Conservation (phyloP, 805 yeast species). For the Sugiyamaella lignohabitans region DNA sequence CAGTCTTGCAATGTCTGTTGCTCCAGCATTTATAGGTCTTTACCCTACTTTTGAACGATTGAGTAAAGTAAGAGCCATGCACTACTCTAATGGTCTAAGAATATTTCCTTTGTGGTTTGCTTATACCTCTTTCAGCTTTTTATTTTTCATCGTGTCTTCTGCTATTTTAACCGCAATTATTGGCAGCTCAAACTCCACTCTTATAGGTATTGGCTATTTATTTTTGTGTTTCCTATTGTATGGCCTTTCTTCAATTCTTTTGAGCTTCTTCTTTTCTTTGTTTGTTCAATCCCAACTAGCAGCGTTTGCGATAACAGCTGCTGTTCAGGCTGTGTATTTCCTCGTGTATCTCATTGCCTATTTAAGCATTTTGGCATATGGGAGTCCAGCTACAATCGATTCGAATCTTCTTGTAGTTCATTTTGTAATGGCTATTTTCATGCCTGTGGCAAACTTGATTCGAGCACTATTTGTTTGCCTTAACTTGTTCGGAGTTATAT, state of each 20-base stretch:
- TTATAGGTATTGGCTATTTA: constrained; percentile 29
- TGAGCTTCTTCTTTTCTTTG: constrained; percentile 29
- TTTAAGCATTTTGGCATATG: constrained; percentile 28
- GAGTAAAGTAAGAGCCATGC: constrained; percentile 31
- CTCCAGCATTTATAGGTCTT: constrained; percentile 31
- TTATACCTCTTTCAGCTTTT: constrained; percentile 26
- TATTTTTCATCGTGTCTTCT: constrained; percentile 22
- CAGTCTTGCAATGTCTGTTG: constrained; percentile 32
- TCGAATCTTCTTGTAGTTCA: constrained; percentile 23
- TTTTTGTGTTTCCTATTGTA: constrained; percentile 30
- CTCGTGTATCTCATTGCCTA: constrained; percentile 30
- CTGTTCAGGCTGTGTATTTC: constrained; percentile 29
- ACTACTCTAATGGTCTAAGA: constrained; percentile 34
- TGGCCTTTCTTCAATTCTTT: constrained; percentile 26
- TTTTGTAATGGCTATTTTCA: constrained; percentile 27
- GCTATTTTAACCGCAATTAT: constrained; percentile 26
- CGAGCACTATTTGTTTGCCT: constrained; percentile 29
- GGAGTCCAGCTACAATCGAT: constrained; percentile 25
- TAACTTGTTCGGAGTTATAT: constrained; percentile 31
- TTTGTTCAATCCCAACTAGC: constrained; percentile 33
- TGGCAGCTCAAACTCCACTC: constrained; percentile 21
- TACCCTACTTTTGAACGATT: constrained; percentile 34
- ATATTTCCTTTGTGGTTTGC: constrained; percentile 32
- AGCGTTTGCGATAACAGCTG: constrained; percentile 33
- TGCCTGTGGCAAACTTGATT: constrained; percentile 28